A percentile compares a stretch with the other conserved stretches of the same genome.
These are phyloP conservation scores for Exophiala alcalophila DNA, from an alignment of 2,329 filamentous ascomycete species.

Conservation along the genomic window DNA sequence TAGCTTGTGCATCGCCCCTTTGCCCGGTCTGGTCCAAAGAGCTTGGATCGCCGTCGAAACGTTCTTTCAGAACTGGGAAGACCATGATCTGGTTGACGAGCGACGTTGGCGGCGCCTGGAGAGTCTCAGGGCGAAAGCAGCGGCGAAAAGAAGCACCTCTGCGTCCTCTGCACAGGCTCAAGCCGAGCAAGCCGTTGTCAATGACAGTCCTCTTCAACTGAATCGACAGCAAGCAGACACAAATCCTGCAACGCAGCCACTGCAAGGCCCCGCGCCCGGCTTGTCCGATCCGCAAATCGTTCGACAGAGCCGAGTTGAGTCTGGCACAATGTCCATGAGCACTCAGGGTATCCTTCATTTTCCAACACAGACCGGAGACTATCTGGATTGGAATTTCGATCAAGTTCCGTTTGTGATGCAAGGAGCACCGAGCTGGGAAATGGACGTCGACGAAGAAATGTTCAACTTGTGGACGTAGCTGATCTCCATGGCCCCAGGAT, in stretches of 20 bases:
- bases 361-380: too few species aligned
- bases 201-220: too few species aligned
- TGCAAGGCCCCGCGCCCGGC: too few species aligned
- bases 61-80: constrained; percentile 40
- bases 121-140: constrained; percentile 58
- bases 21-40: constrained; percentile 55
- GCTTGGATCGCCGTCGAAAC: constrained; percentile 58
- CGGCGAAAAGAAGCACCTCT: background rate
- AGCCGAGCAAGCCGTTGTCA: background rate
- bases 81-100: constrained; percentile 38
- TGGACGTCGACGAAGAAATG: constrained; percentile 8
- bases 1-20: constrained; percentile 56
- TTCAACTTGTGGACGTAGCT: constrained; percentile 1
- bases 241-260: too few species aligned
- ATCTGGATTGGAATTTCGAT: constrained; percentile 12
- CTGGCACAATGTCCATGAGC: too few species aligned
- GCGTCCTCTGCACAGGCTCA: background rate
- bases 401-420: constrained; percentile 6
- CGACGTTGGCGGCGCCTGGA: constrained; percentile 62
- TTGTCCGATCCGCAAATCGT: too few species aligned
- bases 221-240: too few species aligned
- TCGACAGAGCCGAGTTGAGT: too few species aligned
- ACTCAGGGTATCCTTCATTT: too few species aligned
- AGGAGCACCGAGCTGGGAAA: constrained; percentile 5
- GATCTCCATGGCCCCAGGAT: too few species aligned